phyloP scores from a whole-genome alignment of 2,329 filamentous ascomycete genomes.

The Fusarium cicatricum region DNA sequence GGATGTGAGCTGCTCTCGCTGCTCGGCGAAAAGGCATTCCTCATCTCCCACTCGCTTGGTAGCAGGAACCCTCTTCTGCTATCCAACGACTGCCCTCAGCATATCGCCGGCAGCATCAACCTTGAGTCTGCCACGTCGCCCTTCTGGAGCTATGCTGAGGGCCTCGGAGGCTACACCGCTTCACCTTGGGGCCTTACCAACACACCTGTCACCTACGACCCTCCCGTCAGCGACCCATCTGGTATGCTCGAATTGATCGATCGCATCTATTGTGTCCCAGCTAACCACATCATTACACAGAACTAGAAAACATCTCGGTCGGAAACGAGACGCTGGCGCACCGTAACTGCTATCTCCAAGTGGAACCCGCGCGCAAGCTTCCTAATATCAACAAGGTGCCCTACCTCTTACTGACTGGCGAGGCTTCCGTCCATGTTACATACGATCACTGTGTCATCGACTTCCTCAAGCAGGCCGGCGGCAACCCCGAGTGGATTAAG shows the following conservation, averaged over 20 bases:
- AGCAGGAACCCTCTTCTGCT: constrained; percentile 22
- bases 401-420: constrained; percentile 23
- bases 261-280: no score
- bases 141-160: constrained; percentile 31
- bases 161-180: constrained; percentile 13
- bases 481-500: constrained; percentile 25
- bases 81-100: constrained; percentile 25
- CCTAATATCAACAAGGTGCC: constrained; percentile 27
- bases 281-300: neutral
- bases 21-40: constrained; percentile 26
- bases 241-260: constrained; percentile 6
- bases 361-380: constrained; percentile 23
- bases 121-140: constrained; percentile 27
- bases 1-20: constrained; percentile 31
- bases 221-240: constrained; percentile 20
- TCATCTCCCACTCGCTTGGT: constrained; percentile 32
- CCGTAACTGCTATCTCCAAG: constrained; percentile 28
- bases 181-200: constrained; percentile 28
- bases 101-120: constrained; percentile 30
- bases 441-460: constrained; percentile 27
- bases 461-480: constrained; percentile 26
- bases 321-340: constrained; percentile 23
- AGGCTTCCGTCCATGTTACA: constrained; percentile 24
- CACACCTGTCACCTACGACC: constrained; percentile 25
- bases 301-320: constrained; percentile 16